Base-by-base conservation (phyloP, 1,284 basidiomycete species). In the Tylopilus microsporus region DNA sequence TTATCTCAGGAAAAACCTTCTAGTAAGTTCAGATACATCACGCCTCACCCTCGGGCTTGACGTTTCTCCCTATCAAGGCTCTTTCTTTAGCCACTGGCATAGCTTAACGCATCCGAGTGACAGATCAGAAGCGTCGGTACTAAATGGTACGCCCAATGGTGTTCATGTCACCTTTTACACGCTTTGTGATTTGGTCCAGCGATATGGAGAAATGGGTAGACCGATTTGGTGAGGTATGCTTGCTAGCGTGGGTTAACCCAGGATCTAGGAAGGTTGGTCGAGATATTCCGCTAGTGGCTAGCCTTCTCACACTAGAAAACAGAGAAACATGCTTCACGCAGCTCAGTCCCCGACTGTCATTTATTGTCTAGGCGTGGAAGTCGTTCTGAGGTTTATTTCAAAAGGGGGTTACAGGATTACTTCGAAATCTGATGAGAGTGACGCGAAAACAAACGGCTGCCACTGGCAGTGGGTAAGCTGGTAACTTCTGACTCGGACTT, bases 241-340 rank as follows among this genome's bases (percentile, higher is more conserved):
- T 25, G 25, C 25, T 25, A 25, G 25, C 25, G 25, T 25, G 25
- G 25, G 25, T 25, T 25, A 25, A 57, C 12, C 5, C 68, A 3
- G 76, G 77, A 30, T 65, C 64, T 19, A 73, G 61, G 53, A 76
- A 66, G 70, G 76, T 77, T 12, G 2, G 68, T 60, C 39, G 25
- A 19, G 45, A 34, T 45, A 45, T 47, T 34, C 30, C 53, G 16
- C 1, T n/a, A n/a, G 41, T 9, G 30, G 19, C 25, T 37, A 39
- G 18, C 30, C 53, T 25, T 25, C 25, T 25, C 25, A 25, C 25
- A 25, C 25, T 25, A 25, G 25, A 25, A 25, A 25, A 25, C 21
- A 71, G 69, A 71, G 72, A 53, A 42, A 47, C 11, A 36, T 70
- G 42, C 42, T 73, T 19, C 49, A 36, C 12, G 69, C 71, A n/a